Base-by-base conservation (phyloP, 2,329 filamentous ascomycete genomes). In the Aspergillus pseudotamarii region DNA sequence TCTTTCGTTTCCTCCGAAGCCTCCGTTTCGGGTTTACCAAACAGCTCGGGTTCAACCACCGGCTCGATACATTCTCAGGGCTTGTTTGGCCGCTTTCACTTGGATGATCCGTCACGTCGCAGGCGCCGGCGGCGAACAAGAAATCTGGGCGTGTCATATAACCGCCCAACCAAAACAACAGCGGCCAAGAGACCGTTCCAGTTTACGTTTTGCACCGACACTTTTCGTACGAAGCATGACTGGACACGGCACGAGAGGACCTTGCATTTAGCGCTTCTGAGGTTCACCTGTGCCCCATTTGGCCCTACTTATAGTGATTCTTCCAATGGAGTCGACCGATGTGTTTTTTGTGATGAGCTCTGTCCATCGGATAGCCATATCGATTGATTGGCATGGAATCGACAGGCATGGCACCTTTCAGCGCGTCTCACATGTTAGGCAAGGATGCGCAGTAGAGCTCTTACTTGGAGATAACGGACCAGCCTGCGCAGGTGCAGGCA, bases 271-370 rank as follows among this genome's bases (percentile, higher is more conserved):
- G 78, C 76, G 12, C 68, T 84, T 12, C 82, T 84, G 65, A 79
- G 78, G 51, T 84, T 79, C 77, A 82, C 84, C 5, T 87, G 85
- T 63, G 81, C 82, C 19, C 84, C 84, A 1, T 72, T 81, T 6
- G 85, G 85, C 1, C 79, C 82, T 8, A 81, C 80, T 3, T 75
- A 79, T 63, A 79, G 74, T 36, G 58, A 38, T 10, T 12, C 46
- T 26, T 16, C 45, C 4, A 56, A 57, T 6, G 60, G 57, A 1
- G 23, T 12, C 8, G 30, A 30, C 2, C 46, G 48, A 1, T 68
- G 85, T 66, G 83, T 81, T 0, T 87, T 85, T 69, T 87, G 85
- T 68, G 78, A 82, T 38, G 73, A 75, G 8, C 64, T 80, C 10
- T 78, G 84, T 41, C 84, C 84, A 0, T 78, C 75, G 0, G 69